Conservation (phyloP, 768 basidiomycete species). For the Nevesoporus exiguus region DNA sequence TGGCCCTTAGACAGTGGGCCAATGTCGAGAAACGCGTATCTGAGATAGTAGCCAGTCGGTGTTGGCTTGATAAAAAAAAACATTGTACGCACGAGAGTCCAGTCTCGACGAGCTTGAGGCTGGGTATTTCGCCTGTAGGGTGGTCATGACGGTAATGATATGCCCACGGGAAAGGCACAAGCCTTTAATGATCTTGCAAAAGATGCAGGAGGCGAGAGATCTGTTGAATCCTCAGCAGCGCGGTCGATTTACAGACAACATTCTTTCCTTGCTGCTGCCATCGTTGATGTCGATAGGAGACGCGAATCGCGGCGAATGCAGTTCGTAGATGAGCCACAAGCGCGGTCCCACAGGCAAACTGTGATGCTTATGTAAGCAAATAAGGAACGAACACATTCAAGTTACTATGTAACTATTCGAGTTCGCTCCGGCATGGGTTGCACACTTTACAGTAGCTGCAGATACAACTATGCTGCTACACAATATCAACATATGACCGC, state of each 20-base stretch:
- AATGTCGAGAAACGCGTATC: constrained; percentile 90
- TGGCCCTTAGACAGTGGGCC: constrained; percentile 89
- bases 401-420: no score
- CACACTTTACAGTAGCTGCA: no score
- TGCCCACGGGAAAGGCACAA: constrained; percentile 1
- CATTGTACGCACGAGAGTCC: constrained; percentile 53
- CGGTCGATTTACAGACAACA: rapidly evolving
- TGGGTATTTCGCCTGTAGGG: constrained; percentile 78
- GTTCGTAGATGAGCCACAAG: no score
- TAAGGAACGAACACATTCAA: no score
- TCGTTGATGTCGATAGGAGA: neutral
- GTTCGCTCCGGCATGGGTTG: no score
- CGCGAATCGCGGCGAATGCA: no score
- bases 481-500: no score
- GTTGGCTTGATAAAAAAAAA: neutral
- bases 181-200: constrained; percentile 96
- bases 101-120: constrained; percentile 80
- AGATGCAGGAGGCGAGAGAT: constrained; percentile 67
- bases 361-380: no score
- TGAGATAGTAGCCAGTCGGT: constrained; percentile 20
- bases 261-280: constrained; percentile 23
- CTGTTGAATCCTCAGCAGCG: constrained; percentile 31
- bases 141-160: neutral
- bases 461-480: no score
- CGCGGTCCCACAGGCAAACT: no score